Evolutionary conservation across 2,329 filamentous ascomycete species (phyloP).

Genomic region (Xylariaceae sp.): DNA sequence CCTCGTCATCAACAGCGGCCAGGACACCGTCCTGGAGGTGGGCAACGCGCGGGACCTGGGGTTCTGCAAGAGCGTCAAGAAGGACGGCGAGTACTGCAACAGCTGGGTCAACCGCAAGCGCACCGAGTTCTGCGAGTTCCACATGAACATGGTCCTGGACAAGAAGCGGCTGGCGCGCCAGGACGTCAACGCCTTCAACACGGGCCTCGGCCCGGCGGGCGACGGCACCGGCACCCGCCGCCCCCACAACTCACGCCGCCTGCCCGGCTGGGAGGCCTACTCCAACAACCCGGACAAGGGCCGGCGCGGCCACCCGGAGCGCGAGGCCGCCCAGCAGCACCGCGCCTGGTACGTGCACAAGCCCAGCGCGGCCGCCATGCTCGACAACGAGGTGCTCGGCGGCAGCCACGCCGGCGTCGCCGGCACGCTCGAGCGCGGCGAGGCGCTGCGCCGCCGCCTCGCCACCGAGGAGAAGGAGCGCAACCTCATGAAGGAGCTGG

Average conservation of each 20-base stretch:
- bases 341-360: constrained; percentile 47
- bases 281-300: constrained; percentile 24
- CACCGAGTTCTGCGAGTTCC: constrained; percentile 88
- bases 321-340: constrained; percentile 49
- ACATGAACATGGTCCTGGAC: constrained; percentile 73
- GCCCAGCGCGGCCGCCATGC: constrained; percentile 49
- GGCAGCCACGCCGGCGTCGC: constrained; percentile 34
- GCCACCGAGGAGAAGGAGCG: constrained; percentile 64
- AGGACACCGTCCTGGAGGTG: constrained; percentile 84
- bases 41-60: constrained; percentile 78
- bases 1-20: constrained; percentile 75
- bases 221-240: constrained; percentile 2
- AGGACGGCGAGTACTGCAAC: constrained; percentile 73
- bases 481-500: constrained; percentile 62
- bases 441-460: constrained; percentile 57
- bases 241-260: constrained; percentile 24
- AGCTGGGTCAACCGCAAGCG: constrained; percentile 83
- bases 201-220: constrained; percentile 39
- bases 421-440: constrained; percentile 54
- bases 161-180: constrained; percentile 42
- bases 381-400: constrained; percentile 52
- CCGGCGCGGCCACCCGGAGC: constrained; percentile 45
- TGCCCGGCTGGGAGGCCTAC: constrained; percentile 14
- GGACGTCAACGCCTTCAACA: constrained; percentile 26
- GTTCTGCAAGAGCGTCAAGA: constrained; percentile 78